Conservation (phyloP, 2,329 filamentous ascomycete genomes). For the Scytalidium sp. region DNA sequence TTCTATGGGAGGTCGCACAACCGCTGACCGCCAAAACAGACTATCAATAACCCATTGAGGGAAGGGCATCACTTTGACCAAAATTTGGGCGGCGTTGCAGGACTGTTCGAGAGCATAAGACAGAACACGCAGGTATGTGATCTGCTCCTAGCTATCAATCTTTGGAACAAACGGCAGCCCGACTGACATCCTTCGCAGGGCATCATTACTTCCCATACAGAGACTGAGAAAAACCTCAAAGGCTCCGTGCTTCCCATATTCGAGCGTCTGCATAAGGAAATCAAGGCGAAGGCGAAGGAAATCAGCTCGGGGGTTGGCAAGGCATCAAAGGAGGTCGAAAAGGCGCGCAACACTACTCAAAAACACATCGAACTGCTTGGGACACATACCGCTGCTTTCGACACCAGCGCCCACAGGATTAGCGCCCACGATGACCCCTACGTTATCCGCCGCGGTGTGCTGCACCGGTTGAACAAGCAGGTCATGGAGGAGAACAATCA, state of each 20-base stretch:
- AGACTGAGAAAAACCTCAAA: conserved; percentile 90
- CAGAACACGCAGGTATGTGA: conserved; percentile 72
- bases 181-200: conserved; percentile 51
- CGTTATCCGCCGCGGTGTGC: conserved; percentile 74
- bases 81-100: conserved; percentile 78
- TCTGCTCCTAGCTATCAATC: not conserved
- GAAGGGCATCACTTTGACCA: conserved; percentile 95
- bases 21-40: conserved; percentile 42
- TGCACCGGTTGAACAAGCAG: conserved; percentile 85
- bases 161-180: not conserved
- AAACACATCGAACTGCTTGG: conserved; percentile 95
- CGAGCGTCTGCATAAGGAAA: conserved; percentile 88
- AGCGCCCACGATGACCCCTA: conserved; percentile 81
- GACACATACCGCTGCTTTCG: conserved; percentile 77
- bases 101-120: conserved; percentile 91
- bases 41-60: conserved; percentile 78
- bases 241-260: conserved; percentile 82
- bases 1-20: too few species aligned
- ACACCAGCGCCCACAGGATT: conserved; percentile 70
- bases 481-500: conserved; percentile 95
- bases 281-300: conserved; percentile 96
- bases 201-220: conserved; percentile 81
- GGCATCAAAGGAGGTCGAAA: conserved; percentile 86
- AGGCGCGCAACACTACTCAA: conserved; percentile 80
- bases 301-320: conserved; percentile 77